Evolutionary conservation across 805 yeast species (phyloP).

Genomic region (Sugiyamaella smithiae): DNA sequence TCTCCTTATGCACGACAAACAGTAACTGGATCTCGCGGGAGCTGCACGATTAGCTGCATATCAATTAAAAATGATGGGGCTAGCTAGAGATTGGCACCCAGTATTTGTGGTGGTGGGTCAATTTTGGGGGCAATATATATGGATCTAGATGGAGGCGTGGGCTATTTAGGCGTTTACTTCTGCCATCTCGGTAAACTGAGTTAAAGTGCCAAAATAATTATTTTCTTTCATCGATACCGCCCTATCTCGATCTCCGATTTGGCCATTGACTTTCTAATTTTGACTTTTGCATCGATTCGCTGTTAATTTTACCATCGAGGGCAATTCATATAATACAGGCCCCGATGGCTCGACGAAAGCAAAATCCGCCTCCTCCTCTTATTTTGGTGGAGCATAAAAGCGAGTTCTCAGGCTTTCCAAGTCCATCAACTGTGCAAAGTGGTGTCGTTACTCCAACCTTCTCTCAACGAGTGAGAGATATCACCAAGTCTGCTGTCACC

Average conservation of each 20-base stretch:
- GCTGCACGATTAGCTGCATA: not conserved
- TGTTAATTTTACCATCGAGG: not conserved
- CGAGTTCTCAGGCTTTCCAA: constrained; percentile 79
- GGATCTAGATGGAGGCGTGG: not conserved
- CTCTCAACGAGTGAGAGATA: constrained; percentile 4
- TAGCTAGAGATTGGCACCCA: not conserved
- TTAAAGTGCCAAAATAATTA: not conserved
- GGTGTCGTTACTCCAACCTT: constrained; percentile 16
- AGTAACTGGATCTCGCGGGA: not conserved
- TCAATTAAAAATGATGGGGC: not conserved
- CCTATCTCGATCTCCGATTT: not conserved
- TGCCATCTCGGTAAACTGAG: not conserved
- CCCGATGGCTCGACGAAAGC: constrained; percentile 6
- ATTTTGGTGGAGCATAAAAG: constrained; percentile 45
- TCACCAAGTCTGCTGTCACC: constrained; percentile 8
- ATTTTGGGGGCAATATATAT: not conserved
- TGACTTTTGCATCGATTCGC: not conserved
- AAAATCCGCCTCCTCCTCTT: constrained; percentile 8
- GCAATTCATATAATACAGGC: too few species aligned
- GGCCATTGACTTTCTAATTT: not conserved
- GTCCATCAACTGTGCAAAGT: constrained; percentile 82
- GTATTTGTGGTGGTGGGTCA: not conserved
- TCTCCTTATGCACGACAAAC: not conserved
- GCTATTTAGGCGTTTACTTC: not conserved
- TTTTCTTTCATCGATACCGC: not conserved